Conservation (phyloP, 768 basidiomycete species). For the Chalciporus piperatus region DNA sequence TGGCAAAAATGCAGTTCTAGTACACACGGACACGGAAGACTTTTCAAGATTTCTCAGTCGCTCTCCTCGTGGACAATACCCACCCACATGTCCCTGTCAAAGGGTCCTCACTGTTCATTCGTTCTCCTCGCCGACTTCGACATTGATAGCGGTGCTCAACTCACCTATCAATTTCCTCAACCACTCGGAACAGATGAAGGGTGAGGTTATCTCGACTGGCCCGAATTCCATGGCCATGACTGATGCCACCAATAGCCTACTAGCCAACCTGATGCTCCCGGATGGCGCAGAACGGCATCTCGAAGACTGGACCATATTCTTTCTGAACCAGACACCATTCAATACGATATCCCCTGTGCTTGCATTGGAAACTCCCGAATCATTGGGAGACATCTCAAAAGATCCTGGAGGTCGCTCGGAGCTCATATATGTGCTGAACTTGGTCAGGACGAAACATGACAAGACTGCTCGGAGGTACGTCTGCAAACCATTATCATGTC, state of each 20-base stretch:
- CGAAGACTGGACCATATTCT: conserved; percentile 99
- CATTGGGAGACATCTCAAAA: conserved; percentile 27
- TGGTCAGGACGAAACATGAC: conserved; percentile 90
- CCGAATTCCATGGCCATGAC: background rate
- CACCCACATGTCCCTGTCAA: conserved; percentile 48
- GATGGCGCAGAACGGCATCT: conserved; percentile 94
- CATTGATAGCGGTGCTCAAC: conserved; percentile 89
- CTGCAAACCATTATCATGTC: conserved; percentile 4
- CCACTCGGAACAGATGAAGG: conserved; percentile 93
- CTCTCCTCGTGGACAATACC: background rate
- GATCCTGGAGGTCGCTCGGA: conserved; percentile 38
- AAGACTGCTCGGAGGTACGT: conserved; percentile 72
- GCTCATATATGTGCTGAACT: conserved; percentile 83
- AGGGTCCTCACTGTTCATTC: conserved; percentile 83
- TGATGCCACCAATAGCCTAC: conserved; percentile 50
- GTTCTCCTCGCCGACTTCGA: conserved; percentile 98
- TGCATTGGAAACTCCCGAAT: conserved; percentile 55
- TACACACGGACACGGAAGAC: background rate
- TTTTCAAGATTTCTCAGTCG: conserved; percentile 12
- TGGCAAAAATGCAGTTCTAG: conserved; percentile 8
- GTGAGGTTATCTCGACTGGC: conserved; percentile 41
- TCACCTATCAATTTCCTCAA: conserved; percentile 95
- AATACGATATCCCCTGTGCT: conserved; percentile 84
- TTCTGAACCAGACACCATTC: conserved; percentile 90
- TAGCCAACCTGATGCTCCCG: conserved; percentile 97